Conservation (phyloP, 495 filamentous ascomycete species). For the Astrothelium macrocarpum region DNA sequence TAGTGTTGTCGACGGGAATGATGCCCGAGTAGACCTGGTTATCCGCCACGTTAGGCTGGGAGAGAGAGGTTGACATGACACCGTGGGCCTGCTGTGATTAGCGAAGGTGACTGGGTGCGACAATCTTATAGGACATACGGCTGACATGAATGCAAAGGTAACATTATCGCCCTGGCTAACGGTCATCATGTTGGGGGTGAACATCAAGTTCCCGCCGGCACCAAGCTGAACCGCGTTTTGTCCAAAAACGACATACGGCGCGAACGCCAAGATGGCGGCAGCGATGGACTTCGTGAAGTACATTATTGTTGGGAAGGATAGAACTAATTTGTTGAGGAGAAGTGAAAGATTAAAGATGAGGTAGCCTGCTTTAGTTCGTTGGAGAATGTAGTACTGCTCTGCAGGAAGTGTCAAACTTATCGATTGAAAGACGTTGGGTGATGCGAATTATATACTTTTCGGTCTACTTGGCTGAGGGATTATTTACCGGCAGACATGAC, state of each 20-base stretch:
- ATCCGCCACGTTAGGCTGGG: slow-evolving; percentile 3
- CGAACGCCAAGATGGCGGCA: slow-evolving; percentile 1
- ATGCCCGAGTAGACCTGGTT: slow-evolving; percentile 3
- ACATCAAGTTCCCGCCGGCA: slow-evolving; percentile 3
- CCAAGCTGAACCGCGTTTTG: slow-evolving; percentile 1
- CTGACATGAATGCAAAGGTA: slow-evolving; percentile 4
- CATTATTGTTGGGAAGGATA: neutral
- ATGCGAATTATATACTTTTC: slow-evolving; percentile 1
- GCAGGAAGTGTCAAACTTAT: slow-evolving; percentile 7
- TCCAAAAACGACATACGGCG: neutral
- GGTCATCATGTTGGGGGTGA: slow-evolving; percentile 4
- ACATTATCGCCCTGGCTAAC: neutral
- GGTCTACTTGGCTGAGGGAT: neutral
- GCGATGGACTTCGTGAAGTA: slow-evolving; percentile 3
- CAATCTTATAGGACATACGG: neutral
- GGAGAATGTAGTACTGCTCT: slow-evolving; percentile 7
- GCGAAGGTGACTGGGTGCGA: neutral
- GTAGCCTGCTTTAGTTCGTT: slow-evolving; percentile 2
- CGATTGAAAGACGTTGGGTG: slow-evolving; percentile 5
- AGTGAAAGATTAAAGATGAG: slow-evolving; percentile 1
- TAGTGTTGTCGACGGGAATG: slow-evolving; percentile 6
- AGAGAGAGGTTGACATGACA: slow-evolving; percentile 4
- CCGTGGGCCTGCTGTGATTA: slow-evolving; percentile 6
- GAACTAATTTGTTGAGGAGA: slow-evolving; percentile 6
- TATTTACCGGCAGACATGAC: neutral